Conservation (phyloP, 345 rosid species). For the Sonneratia alba region DNA sequence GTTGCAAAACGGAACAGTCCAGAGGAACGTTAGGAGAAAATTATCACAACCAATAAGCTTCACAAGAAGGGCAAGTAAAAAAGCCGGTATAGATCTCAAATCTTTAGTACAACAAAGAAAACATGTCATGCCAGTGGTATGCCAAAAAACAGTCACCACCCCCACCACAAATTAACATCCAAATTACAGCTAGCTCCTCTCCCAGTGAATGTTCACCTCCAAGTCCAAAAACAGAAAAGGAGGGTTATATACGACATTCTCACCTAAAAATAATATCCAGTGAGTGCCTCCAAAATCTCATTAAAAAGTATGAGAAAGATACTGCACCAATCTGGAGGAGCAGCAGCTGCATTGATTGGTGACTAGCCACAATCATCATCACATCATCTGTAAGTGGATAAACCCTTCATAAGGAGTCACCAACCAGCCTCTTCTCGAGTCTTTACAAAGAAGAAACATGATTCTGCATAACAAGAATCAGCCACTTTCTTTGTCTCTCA, state of each 20-base stretch:
- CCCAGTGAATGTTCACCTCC: constrained; percentile 8
- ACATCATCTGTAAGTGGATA: neutral
- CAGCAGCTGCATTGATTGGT: constrained; percentile 8
- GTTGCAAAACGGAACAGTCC: neutral
- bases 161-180: constrained; percentile 12
- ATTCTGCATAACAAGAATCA: constrained; percentile 11
- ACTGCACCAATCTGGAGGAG: constrained; percentile 6
- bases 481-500: constrained; percentile 49
- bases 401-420: constrained; percentile 6
- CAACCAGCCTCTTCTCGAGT: neutral
- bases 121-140: constrained; percentile 13
- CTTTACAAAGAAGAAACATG: neutral
- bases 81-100: neutral
- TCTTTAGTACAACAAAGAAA: neutral
- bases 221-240: constrained; percentile 6
- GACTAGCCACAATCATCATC: constrained; percentile 14
- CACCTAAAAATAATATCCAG: constrained; percentile 18
- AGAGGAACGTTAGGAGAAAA: neutral
- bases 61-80: neutral
- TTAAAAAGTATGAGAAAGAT: constrained; percentile 4
- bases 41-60: neutral
- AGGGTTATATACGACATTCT: constrained; percentile 26
- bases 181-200: constrained; percentile 9
- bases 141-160: constrained; percentile 6
- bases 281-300: constrained; percentile 17